Evolutionary conservation across 768 basidiomycete genomes (phyloP).

Genomic region (Serendipita sp.): DNA sequence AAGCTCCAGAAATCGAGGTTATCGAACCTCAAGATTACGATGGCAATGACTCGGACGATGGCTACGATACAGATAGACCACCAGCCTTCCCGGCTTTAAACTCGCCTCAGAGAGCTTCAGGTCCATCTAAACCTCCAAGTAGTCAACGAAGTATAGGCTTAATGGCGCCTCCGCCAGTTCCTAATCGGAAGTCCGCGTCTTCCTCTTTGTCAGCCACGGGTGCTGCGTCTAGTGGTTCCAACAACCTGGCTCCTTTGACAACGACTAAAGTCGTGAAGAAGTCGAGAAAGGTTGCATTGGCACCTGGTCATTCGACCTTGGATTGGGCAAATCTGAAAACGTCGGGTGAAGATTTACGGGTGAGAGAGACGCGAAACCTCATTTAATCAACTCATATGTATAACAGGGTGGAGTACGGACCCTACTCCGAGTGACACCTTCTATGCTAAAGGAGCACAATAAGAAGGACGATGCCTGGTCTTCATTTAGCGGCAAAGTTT

Average conservation of each 20-base stretch:
- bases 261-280: slow-evolving; percentile 51
- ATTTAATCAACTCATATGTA: slow-evolving; percentile 5
- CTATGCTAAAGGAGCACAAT: slow-evolving; percentile 64
- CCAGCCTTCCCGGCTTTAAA: slow-evolving; percentile 21
- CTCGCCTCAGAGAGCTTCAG: slow-evolving; percentile 20
- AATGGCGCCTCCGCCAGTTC: slow-evolving; percentile 3
- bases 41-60: neutral
- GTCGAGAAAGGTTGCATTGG: slow-evolving; percentile 67
- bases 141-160: neutral
- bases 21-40: neutral
- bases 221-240: neutral
- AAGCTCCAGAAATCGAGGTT: slow-evolving; percentile 3
- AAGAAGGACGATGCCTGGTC: slow-evolving; percentile 84
- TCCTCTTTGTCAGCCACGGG: neutral
- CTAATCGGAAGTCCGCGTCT: neutral
- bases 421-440: slow-evolving; percentile 54
- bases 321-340: slow-evolving; percentile 87
- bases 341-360: slow-evolving; percentile 64
- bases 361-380: slow-evolving; percentile 18
- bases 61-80: slow-evolving; percentile 11
- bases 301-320: slow-evolving; percentile 78
- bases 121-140: slow-evolving; percentile 6
- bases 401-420: slow-evolving; percentile 47
- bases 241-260: slow-evolving; percentile 36
- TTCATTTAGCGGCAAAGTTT: slow-evolving; percentile 81